Base-by-base conservation (phyloP, 1,284 basidiomycete genomes). In the Moesziomyces sp. region DNA sequence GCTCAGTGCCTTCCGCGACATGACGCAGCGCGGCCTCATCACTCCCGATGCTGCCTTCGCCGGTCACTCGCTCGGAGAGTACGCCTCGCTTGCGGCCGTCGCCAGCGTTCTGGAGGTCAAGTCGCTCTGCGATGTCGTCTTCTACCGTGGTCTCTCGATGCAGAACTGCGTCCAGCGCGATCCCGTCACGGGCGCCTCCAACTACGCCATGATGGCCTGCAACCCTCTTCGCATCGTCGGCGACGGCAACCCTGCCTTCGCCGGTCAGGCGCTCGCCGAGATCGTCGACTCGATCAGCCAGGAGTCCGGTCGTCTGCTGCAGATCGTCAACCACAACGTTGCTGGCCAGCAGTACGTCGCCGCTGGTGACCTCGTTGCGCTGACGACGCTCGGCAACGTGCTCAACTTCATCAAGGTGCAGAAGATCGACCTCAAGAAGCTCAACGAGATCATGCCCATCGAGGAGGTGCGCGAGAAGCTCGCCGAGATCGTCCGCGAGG, bases 91-190 rank as follows among this genome's bases (percentile, higher is more conserved):
- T 13, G 96, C 97, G 1, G 95, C 95, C 16, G 95, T 98, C 74
- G 96, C 96, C 46, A 94, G 94, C 84, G 93, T 97, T 48, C 90
- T 99, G 47, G 91, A 93, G 46, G 94, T 98, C 83, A 93, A 95
- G 34, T 90, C 93, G n/a, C 90, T 99, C 52, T 93, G 96, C 78
- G 95, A 98, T 79, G 93, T 99, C 82, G 96, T 99, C 46, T 98
- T 99, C 89, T 98, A 97, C 86, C 93, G 97, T 85, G 96, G 96
- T 84, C 96, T 99, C 82, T 99, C 96, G 52, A 99, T 99, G 96
- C 72, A 78, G 59, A 74, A 74, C 56, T 70, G 72, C 38, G 72
- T 74, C 45, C 66, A 70, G 59, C 67, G 76, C 40, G 76, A 74
- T 48, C 67, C 72, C 24, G 72, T 66, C 47, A 74, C 72, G 24